phyloP scores from a whole-genome alignment of 148 eudicot genomes.

The Cornus controversa region DNA sequence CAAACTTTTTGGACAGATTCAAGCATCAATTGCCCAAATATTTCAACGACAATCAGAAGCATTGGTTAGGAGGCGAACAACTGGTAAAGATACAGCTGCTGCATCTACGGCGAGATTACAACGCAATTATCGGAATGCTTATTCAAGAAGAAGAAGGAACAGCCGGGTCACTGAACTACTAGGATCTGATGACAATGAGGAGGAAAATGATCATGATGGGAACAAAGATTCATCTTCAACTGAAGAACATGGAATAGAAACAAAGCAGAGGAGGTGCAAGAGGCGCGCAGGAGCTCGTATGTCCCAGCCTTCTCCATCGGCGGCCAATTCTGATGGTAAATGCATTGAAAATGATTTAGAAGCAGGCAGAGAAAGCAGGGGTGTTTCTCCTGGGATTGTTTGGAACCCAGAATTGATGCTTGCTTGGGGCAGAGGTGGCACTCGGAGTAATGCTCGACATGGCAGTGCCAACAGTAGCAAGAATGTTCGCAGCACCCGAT shows the following conservation, averaged over 20 bases:
- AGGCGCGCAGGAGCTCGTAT: constrained; percentile 26
- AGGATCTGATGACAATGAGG: constrained; percentile 39
- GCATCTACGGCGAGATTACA: constrained; percentile 25
- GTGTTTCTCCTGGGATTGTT: constrained; percentile 22
- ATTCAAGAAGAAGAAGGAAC: constrained; percentile 36
- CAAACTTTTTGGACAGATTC: constrained; percentile 35
- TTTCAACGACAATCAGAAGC: constrained; percentile 55
- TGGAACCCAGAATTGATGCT: constrained; percentile 42
- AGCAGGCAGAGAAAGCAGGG: constrained; percentile 28
- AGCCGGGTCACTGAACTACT: constrained; percentile 27
- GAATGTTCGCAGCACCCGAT: constrained; percentile 33
- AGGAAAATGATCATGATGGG: constrained; percentile 27
- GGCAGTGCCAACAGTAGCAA: constrained; percentile 23
- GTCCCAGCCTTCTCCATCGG: constrained; percentile 34
- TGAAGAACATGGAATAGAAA: constrained; percentile 35
- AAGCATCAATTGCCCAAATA: constrained; percentile 48
- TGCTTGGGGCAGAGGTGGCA: constrained; percentile 56
- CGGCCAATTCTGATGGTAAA: constrained; percentile 31
- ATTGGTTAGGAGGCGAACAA: constrained; percentile 33
- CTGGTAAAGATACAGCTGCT: constrained; percentile 27
- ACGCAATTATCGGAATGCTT: constrained; percentile 20
- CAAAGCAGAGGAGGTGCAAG: constrained; percentile 33
- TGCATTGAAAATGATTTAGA: constrained; percentile 32
- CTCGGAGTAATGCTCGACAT: constrained; percentile 32
- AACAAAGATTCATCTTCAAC: constrained; percentile 29